phyloP scores from a whole-genome alignment of 345 rosid genomes.

The Jatropha curcas region DNA sequence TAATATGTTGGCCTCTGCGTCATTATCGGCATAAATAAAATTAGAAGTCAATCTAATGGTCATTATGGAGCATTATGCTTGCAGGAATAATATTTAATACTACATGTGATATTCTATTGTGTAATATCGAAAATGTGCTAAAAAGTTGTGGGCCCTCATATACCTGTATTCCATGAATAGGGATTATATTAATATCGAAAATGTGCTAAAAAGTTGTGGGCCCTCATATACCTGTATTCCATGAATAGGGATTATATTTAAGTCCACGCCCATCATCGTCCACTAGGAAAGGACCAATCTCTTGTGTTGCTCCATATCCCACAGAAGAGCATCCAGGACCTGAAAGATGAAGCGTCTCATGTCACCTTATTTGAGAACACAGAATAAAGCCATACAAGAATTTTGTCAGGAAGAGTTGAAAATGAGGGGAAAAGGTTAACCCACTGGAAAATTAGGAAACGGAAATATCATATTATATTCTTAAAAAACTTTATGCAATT shows the following conservation, averaged over 20 bases:
- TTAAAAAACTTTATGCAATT: conserved; percentile 10
- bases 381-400: conserved; percentile 12
- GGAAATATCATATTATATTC: conserved; percentile 19
- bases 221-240: conserved; percentile 69
- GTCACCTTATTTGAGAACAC: conserved; percentile 43
- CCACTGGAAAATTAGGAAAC: conserved; percentile 16
- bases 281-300: conserved; percentile 93
- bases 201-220: background rate
- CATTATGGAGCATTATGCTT: conserved; percentile 22
- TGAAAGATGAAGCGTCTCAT: conserved; percentile 49
- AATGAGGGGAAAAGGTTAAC: conserved; percentile 10
- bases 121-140: background rate
- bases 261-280: conserved; percentile 57
- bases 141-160: background rate
- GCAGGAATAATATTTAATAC: background rate
- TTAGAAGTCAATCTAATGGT: background rate
- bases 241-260: conserved; percentile 64
- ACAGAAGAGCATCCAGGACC: conserved; percentile 99
- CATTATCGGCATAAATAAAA: conserved; percentile 30
- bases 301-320: conserved; percentile 97
- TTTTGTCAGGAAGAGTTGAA: conserved; percentile 22
- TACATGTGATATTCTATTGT: background rate
- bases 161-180: conserved; percentile 83
- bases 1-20: conserved; percentile 84
- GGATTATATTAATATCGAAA: conserved; percentile 44